Base-by-base conservation (phyloP, 2,329 filamentous ascomycete species). In the Stagonosporopsis chrysanthemi region DNA sequence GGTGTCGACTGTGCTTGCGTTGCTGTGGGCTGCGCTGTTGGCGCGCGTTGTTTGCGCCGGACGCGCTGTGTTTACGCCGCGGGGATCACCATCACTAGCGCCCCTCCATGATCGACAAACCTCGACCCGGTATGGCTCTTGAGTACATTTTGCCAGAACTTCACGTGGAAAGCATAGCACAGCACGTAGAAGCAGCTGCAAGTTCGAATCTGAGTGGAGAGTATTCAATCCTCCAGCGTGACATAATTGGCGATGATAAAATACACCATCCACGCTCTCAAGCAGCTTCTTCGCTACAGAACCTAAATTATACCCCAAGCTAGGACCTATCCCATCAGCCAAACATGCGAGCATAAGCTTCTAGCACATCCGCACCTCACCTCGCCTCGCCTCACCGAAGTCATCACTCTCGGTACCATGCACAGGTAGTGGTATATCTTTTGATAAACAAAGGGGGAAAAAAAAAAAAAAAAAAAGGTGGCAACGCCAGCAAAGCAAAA, bases 1-100 rank as follows among this genome's bases (percentile, higher is more conserved):
- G 14, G 53, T 41, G 44, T 14, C 42, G 19, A 26, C 40, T 28
- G 40, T 22, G 17, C 39, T 12, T 41, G 39, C 24, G 23, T 46
- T 65, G 50, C 48, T 39, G 36, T 4, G 46, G 26, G 17, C 4
- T 38, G 14, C 23, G 41, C 23, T 17, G 45, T 51, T 41, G 58
- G 61, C 60, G 57, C 58, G 61, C 58, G 38, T 51, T 68, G 63
- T 64, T 64, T 67, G 64, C 62, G 63, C 64, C 61, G 61, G 63
- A 60, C 61, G 51, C 49, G 56, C 52, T 26, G 60, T 66, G 65
- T 68, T 68, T 68, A 66, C 61, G 35, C 33, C 38, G 36, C 31
- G 47, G 28, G 42, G 24, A 26, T 61, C 48, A 58, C 52, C 60
- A 47, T 48, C 39, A 54, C 23, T 46, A 26, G 43, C 33, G 29